These are phyloP conservation scores for Aspergillus jensenii DNA, from an alignment of 2,329 filamentous ascomycete genomes.

Conservation along the genomic window DNA sequence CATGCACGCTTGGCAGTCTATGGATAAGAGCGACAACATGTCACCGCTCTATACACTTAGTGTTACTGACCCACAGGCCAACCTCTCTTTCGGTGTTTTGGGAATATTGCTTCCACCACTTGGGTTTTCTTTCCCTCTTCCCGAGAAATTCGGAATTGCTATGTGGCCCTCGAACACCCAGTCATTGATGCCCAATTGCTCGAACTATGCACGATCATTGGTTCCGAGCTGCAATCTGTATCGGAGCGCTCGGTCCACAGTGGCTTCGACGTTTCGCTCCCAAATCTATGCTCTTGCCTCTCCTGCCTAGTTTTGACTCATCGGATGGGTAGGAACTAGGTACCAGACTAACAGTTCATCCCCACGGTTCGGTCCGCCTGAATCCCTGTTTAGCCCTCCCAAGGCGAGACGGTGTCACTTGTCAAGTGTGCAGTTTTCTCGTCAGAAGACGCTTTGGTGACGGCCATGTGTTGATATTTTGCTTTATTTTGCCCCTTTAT, in stretches of 20 bases:
- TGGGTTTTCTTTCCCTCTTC: slow-evolving; percentile 15
- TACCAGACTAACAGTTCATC: slow-evolving; percentile 19
- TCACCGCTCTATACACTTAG: slow-evolving; percentile 23
- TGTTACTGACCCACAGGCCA: slow-evolving; percentile 21
- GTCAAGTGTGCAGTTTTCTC: slow-evolving; percentile 10
- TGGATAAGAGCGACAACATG: slow-evolving; percentile 24
- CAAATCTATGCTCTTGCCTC: slow-evolving; percentile 14
- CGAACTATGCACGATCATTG: slow-evolving; percentile 12
- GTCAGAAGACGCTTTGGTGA: slow-evolving; percentile 19
- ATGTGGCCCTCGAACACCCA: slow-evolving; percentile 17
- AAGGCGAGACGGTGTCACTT: slow-evolving; percentile 19
- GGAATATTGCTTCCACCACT: slow-evolving; percentile 8
- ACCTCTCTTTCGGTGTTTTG: slow-evolving; percentile 13
- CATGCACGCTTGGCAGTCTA: slow-evolving; percentile 20
- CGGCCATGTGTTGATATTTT: slow-evolving; percentile 21
- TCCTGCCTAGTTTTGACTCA: slow-evolving; percentile 15
- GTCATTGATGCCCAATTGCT: slow-evolving; percentile 28
- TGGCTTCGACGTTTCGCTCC: slow-evolving; percentile 15
- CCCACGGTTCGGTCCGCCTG: slow-evolving; percentile 25
- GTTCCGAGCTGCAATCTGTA: slow-evolving; percentile 7
- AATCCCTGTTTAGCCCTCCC: slow-evolving; percentile 20
- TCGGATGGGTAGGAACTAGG: slow-evolving; percentile 11
- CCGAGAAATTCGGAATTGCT: slow-evolving; percentile 7
- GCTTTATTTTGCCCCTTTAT: slow-evolving; percentile 11
- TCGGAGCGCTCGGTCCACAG: slow-evolving; percentile 14